Conservation (phyloP, 2,329 filamentous ascomycete species). For the Emericellopsis atlantica region DNA sequence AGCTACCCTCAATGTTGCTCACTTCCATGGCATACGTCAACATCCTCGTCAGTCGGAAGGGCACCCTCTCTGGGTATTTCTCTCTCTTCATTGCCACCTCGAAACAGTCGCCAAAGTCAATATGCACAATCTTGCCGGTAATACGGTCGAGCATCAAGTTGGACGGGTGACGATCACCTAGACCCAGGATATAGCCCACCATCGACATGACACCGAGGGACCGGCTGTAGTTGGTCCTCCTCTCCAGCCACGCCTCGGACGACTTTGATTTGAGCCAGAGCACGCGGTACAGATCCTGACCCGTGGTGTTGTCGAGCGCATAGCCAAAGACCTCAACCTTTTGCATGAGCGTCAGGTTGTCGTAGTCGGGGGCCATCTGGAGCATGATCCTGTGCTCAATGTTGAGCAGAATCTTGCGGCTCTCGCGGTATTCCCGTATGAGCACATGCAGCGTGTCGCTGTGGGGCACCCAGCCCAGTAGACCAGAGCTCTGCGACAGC, state of each 20-base stretch:
- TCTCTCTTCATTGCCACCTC: conserved; percentile 99
- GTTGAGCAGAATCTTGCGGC: conserved; percentile 91
- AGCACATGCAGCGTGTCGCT: conserved; percentile 94
- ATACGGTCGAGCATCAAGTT: conserved; percentile 95
- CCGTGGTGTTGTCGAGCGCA: conserved; percentile 96
- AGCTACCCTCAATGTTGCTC: conserved; percentile 98
- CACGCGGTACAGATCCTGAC: conserved; percentile 94
- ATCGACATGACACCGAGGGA: conserved; percentile 99
- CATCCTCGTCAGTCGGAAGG: conserved; percentile 97
- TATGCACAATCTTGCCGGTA: conserved; percentile 95
- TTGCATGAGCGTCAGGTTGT: conserved; percentile 97
- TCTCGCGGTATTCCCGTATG: conserved; percentile 95
- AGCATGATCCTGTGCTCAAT: conserved; percentile 99
- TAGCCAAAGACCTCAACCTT: conserved; percentile 99
- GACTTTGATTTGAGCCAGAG: conserved; percentile 98
- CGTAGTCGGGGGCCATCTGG: conserved; percentile 98
- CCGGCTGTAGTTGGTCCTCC: conserved; percentile 96
- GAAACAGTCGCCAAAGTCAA: conserved; percentile 99
- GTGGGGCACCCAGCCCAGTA: conserved; percentile 94
- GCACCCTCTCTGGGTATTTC: conserved; percentile 94
- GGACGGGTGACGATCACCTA: conserved; percentile 93
- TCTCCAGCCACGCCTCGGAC: conserved; percentile 93
- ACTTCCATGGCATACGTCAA: conserved; percentile 99
- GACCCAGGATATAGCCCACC: conserved; percentile 97
- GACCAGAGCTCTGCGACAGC: conserved; percentile 87